Percentiles rank a stretch among this genome's conserved stretches.
These are phyloP conservation scores for Coniochaeta sp. DNA, from an alignment of 2,329 filamentous ascomycete genomes.

Conservation along the genomic window DNA sequence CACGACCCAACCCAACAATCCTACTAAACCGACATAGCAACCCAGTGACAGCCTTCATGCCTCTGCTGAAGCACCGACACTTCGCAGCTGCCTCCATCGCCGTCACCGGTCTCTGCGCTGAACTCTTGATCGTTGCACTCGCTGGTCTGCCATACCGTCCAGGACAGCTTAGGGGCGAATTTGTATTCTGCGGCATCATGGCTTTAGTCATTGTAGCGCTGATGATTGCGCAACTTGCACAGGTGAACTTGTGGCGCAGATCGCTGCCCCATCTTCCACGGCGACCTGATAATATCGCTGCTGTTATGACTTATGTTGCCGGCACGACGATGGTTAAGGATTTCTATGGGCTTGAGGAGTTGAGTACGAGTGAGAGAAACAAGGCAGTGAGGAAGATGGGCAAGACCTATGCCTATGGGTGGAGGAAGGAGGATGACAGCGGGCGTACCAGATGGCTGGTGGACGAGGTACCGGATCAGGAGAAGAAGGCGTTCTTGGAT, in stretches of 20 bases:
- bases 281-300: conserved; percentile 13
- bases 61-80: conserved; percentile 11
- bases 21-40: conserved; percentile 9
- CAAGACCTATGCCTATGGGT: conserved; percentile 10
- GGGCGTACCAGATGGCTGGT: conserved; percentile 11
- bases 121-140: conserved; percentile 15
- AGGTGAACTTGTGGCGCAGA: conserved; percentile 11
- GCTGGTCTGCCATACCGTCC: conserved; percentile 15
- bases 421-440: conserved; percentile 5
- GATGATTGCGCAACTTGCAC: conserved; percentile 12
- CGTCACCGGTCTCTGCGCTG: conserved; percentile 10
- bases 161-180: conserved; percentile 15
- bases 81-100: conserved; percentile 11
- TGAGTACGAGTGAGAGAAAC: conserved; percentile 7
- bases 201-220: conserved; percentile 6
- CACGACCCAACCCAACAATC: conserved; percentile 10
- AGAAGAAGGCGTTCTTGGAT: conserved; percentile 7
- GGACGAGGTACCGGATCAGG: conserved; percentile 9
- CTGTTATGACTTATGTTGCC: conserved; percentile 17
- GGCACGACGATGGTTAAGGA: conserved; percentile 12
- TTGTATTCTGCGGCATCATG: conserved; percentile 11
- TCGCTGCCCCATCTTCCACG: conserved; percentile 13
- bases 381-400: conserved; percentile 9
- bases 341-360: conserved; percentile 9
- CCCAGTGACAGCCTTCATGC: conserved; percentile 10